phyloP scores from a whole-genome alignment of 2,329 filamentous ascomycete genomes.

The Aspergillus thermomutatus region DNA sequence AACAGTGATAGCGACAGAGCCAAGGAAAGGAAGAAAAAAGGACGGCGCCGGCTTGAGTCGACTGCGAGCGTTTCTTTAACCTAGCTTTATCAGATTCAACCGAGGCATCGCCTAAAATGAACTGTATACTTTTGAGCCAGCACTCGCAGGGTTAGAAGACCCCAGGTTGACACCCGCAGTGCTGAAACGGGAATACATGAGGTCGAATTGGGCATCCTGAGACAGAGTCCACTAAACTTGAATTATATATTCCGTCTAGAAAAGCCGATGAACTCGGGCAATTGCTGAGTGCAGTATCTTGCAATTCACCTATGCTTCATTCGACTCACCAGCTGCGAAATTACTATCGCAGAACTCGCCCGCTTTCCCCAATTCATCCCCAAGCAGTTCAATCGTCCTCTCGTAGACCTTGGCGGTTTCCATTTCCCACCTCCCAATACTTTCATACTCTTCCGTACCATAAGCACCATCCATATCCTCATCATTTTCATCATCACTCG shows the following conservation, averaged over 20 bases:
- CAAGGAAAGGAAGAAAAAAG: neutral
- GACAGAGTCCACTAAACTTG: neutral
- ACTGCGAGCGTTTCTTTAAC: neutral
- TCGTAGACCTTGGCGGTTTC: constrained; percentile 76
- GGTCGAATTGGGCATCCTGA: neutral
- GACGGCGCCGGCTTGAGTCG: neutral
- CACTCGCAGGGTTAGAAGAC: neutral
- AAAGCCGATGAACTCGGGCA: neutral
- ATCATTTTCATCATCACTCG: constrained; percentile 37
- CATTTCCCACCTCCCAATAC: constrained; percentile 53
- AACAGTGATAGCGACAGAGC: neutral
- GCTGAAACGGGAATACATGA: too few species aligned
- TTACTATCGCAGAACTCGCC: constrained; percentile 24
- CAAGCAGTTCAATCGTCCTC: constrained; percentile 70
- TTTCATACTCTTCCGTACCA: constrained; percentile 24
- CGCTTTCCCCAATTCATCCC: constrained; percentile 57
- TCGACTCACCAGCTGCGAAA: constrained; percentile 11
- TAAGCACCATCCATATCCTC: constrained; percentile 24
- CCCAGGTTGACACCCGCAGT: too few species aligned
- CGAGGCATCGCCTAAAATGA: neutral
- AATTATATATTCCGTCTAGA: too few species aligned
- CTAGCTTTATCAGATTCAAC: neutral
- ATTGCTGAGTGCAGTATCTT: neutral
- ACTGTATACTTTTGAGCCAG: too few species aligned
- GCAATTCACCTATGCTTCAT: neutral